Conservation (phyloP, 164 flowering plant species). For the Annona squamosa region DNA sequence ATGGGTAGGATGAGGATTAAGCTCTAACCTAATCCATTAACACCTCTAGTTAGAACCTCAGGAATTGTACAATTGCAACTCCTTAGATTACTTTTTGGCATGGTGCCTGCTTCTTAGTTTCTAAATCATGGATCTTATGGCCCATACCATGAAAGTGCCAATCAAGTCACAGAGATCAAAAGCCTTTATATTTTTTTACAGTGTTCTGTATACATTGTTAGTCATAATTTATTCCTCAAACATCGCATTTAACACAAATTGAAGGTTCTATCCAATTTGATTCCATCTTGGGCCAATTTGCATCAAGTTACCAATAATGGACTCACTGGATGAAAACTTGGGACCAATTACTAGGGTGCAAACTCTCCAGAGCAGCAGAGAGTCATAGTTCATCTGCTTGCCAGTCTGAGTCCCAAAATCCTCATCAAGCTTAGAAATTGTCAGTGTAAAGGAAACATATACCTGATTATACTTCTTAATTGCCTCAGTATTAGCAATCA, state of each 20-base stretch:
- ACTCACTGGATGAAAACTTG: background rate
- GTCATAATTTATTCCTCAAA: background rate
- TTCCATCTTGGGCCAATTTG: background rate
- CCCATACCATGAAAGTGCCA: background rate
- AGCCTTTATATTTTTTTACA: background rate
- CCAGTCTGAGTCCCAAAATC: background rate
- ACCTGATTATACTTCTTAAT: constrained; percentile 95
- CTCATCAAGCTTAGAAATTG: background rate
- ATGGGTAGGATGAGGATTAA: too few species aligned
- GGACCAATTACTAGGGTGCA: background rate
- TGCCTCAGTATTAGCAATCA: constrained; percentile 80
- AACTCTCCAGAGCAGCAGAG: background rate
- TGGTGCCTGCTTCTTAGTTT: background rate
- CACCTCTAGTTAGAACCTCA: too few species aligned
- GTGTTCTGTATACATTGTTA: background rate
- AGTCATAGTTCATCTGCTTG: background rate
- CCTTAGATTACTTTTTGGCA: background rate
- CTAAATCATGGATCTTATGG: background rate
- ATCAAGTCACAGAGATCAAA: background rate
- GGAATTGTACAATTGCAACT: too few species aligned
- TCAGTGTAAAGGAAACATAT: constrained; percentile 11
- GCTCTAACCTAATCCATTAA: too few species aligned
- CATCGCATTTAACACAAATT: background rate
- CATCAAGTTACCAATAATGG: background rate
- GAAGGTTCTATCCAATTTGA: background rate